A percentile compares a stretch with the other conserved stretches of the same genome.
Conservation (phyloP, 2,329 filamentous ascomycete genomes). For the Penicillium sp. region DNA sequence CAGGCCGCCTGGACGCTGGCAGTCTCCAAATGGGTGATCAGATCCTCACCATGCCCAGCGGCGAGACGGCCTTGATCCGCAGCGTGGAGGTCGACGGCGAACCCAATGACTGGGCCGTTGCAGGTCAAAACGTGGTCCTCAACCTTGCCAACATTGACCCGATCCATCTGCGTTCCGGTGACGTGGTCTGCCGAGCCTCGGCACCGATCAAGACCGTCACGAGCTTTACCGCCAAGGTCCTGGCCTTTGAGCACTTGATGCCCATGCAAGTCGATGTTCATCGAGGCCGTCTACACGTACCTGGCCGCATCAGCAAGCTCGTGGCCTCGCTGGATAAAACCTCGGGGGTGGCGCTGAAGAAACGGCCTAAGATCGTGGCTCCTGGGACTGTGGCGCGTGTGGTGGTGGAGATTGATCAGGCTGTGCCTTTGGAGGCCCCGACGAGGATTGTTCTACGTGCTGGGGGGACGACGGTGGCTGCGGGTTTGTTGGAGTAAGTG, state of each 20-base stretch:
- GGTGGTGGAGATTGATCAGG: conserved; percentile 72
- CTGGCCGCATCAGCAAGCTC: conserved; percentile 75
- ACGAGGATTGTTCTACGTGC: conserved; percentile 80
- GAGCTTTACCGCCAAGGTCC: conserved; percentile 78
- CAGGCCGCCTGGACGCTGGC: conserved; percentile 84
- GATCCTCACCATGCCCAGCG: conserved; percentile 78
- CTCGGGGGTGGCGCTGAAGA: conserved; percentile 76
- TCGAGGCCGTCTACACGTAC: conserved; percentile 78
- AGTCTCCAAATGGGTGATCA: conserved; percentile 83
- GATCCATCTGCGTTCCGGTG: conserved; percentile 79
- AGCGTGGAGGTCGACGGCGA: conserved; percentile 78
- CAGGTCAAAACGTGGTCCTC: conserved; percentile 86
- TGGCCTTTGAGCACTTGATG: conserved; percentile 88
- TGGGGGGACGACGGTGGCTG: conserved; percentile 83
- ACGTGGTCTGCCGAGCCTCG: conserved; percentile 78
- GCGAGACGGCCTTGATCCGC: conserved; percentile 81
- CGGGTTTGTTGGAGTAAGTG: conserved; percentile 74
- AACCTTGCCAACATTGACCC: conserved; percentile 85
- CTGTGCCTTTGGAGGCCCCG: conserved; percentile 79
- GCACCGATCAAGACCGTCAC: conserved; percentile 73
- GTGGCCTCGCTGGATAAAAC: conserved; percentile 78
- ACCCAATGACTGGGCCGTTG: conserved; percentile 83
- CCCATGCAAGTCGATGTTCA: conserved; percentile 91
- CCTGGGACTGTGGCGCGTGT: conserved; percentile 79
- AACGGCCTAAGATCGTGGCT: conserved; percentile 82